Conservation (phyloP, 495 filamentous ascomycete genomes). For the Schizothecium vesticola region DNA sequence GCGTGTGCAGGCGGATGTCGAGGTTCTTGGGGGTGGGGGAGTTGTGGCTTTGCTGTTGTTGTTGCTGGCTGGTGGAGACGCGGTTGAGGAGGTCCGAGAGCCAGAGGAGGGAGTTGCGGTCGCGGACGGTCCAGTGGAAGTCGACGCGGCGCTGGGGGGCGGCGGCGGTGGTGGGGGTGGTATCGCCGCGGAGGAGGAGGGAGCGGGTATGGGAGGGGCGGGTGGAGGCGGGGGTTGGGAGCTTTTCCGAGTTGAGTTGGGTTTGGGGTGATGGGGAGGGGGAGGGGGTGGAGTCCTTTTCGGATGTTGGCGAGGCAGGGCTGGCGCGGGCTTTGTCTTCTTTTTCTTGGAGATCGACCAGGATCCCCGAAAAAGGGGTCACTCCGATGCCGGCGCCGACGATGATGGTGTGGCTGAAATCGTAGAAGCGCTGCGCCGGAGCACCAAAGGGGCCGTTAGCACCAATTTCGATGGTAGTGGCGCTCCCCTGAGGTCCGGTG, state of each 20-base stretch:
- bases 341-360: slow-evolving; percentile 28
- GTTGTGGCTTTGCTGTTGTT: slow-evolving; percentile 14
- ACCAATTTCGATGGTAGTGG: slow-evolving; percentile 33
- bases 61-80: slow-evolving; percentile 18
- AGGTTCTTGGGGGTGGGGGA: slow-evolving; percentile 17
- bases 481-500: slow-evolving; percentile 36
- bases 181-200: neutral
- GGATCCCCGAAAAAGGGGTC: slow-evolving; percentile 37
- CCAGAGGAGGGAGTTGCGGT: slow-evolving; percentile 36
- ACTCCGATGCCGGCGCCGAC: slow-evolving; percentile 37
- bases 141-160: slow-evolving; percentile 30
- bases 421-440: slow-evolving; percentile 35
- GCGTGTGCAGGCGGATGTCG: slow-evolving; percentile 35
- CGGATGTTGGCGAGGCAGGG: neutral
- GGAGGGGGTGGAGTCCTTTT: neutral
- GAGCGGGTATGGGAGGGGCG: neutral
- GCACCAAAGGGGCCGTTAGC: slow-evolving; percentile 28
- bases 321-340: slow-evolving; percentile 14
- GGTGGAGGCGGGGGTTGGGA: neutral
- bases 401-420: slow-evolving; percentile 32
- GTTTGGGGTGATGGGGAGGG: neutral
- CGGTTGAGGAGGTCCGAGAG: slow-evolving; percentile 36
- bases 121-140: slow-evolving; percentile 40
- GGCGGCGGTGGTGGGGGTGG: neutral
- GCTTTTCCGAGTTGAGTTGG: neutral